Evolutionary conservation across 306 rosid genomes (phyloP), one percentile per base, ranked within the genome.

Genomic region (Vigna hirtella): DNA sequence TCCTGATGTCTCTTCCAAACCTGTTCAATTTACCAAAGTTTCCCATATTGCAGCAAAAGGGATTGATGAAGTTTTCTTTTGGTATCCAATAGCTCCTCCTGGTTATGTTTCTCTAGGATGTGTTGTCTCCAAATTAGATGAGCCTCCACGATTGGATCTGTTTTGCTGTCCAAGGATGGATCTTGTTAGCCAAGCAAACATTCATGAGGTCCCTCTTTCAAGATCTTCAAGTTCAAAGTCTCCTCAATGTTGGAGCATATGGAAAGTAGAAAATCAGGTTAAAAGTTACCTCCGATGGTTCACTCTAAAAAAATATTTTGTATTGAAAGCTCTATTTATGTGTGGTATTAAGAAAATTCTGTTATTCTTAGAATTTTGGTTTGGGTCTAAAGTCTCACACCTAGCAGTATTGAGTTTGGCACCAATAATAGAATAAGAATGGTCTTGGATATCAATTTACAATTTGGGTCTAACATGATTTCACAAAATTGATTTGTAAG

Each of bases 81-180:
- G 99, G 99, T 93, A 91, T 78, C 99, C 99, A 42, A 77, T 83
- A 83, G 96, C 99, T 70, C 99, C 99, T 67, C 97, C 99, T 53
- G 99, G 99, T 85, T 95, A 91, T 91, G 98, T 94, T 83, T 91
- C 98, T 85, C 80, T 95, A 3, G 99, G 99, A 81, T 95, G 99
- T 86, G 81, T 90, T 68, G 96, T 95, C 85, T 82, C 99, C 66
- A 90, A 76, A 81, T 84, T 82, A 68, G 94, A 90, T 87, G 96
- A 89, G 87, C 85, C 97, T 52, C 99, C 99, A 58, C 58, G 62
- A 62, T 55, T 85, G 65, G 85, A 88, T 85, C 67, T 85, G 47
- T 75, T 93, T 83, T 95, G 97, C 86, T 95, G 99, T 84, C 99
- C 98, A 26, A 91, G 98, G 86, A 91, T 95, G 94, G 99, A 95